Conservation (phyloP, 306 rosid genomes). For the Carpinus viminea region DNA sequence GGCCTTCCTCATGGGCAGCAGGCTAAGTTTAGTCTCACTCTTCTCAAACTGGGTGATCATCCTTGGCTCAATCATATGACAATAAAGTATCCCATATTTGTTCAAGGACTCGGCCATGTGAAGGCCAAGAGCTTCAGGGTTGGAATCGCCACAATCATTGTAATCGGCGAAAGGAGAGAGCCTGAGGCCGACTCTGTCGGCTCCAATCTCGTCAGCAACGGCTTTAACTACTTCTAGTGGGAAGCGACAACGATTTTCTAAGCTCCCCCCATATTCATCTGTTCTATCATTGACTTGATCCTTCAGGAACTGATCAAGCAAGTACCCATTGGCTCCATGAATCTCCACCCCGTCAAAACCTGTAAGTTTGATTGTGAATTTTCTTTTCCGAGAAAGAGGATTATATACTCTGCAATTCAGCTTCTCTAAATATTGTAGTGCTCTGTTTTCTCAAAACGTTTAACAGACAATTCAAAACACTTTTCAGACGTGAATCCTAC, state of each 20-base stretch:
- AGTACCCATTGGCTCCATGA: slow-evolving; percentile 56
- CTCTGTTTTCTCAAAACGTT: too few relatives aligned
- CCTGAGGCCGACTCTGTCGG: slow-evolving; percentile 65
- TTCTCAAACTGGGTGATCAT: slow-evolving; percentile 38
- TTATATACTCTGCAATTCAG: too few relatives aligned
- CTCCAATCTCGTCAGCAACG: slow-evolving; percentile 50
- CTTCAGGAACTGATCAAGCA: slow-evolving; percentile 50
- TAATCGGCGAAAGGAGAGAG: slow-evolving; percentile 66
- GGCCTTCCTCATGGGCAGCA: slow-evolving; percentile 47
- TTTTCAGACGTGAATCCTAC: too few relatives aligned
- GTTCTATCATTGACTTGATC: slow-evolving; percentile 45
- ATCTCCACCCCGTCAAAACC: slow-evolving; percentile 62
- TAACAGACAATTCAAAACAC: too few relatives aligned
- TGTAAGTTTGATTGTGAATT: neutral
- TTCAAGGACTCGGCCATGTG: slow-evolving; percentile 46
- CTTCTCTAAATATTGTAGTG: too few relatives aligned
- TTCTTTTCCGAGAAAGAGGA: too few relatives aligned
- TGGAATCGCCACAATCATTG: slow-evolving; percentile 56
- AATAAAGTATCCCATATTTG: slow-evolving; percentile 48
- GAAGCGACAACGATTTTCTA: slow-evolving; percentile 69
- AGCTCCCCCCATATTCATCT: slow-evolving; percentile 40
- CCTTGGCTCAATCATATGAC: slow-evolving; percentile 66
- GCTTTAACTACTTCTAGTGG: slow-evolving; percentile 54
- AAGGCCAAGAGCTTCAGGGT: slow-evolving; percentile 59
- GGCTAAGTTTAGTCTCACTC: slow-evolving; percentile 23